Base-by-base conservation (phyloP, 2,329 filamentous ascomycete genomes). In the Endocalyx cinctus region DNA sequence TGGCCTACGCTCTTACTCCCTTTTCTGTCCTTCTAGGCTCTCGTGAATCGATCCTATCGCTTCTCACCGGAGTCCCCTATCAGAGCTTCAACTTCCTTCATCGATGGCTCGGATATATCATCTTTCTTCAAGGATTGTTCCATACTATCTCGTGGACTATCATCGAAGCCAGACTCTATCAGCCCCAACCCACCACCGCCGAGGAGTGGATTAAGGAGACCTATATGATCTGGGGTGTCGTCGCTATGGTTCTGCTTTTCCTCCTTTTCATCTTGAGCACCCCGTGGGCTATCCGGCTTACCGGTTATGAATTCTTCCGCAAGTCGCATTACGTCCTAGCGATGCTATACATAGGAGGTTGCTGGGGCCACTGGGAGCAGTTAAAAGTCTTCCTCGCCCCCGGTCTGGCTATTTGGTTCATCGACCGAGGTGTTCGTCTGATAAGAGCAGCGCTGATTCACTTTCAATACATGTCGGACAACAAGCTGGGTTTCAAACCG, bases 81-180 rank as follows among this genome's bases (percentile, higher is more conserved):
- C 83, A 87, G 46, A 77, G 74, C 48, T 87, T 88, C 68, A 81
- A 84, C 57, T 88, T 88, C 51, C 62, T 88, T 14, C 84, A 87
- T 55, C 78, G 82, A 19, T 88, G 84, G 84, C 63, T 81, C 0
- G 84, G 84, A 6, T 82, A 82, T 41, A 69, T 88, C 48, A 86
- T 89, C 42, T 74, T 85, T 34, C 53, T 76, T 1, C 84, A 88
- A 52, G 72, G 76, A 3, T 59, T 69, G 8, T 57, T 88, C 2
- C 84, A 89, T 53, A 87, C 83, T 2, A 69, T 88, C 17, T 72
- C 68, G 34, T 88, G 84, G 84, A 75, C 70, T 17, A 52, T 88
- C 27, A 63, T 87, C 27, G 79, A 87, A 57, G 67, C 68, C 1
- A 62, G 63, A 16, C 63, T 87, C 1, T 88, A 88, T 54, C 74